phyloP scores from a whole-genome alignment of 2,329 filamentous ascomycete genomes.

The Curvularia sp. region DNA sequence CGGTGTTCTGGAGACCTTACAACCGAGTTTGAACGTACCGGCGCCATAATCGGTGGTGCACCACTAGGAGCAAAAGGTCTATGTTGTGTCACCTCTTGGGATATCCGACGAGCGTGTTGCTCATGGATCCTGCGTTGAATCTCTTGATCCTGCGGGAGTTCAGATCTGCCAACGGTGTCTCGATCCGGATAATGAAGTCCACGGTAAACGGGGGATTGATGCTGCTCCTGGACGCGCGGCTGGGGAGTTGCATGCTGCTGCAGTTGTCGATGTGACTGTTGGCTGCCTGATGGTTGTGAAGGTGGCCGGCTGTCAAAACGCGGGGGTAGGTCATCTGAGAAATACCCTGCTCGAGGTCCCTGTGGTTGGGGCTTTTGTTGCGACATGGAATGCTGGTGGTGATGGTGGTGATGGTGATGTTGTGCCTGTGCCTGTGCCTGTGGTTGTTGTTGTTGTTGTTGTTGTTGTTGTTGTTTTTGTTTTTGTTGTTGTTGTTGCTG shows the following conservation, averaged over 20 bases:
- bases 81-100: constrained; percentile 41
- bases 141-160: constrained; percentile 44
- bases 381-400: constrained; percentile 36
- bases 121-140: constrained; percentile 37
- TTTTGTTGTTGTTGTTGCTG: constrained; percentile 28
- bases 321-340: constrained; percentile 43
- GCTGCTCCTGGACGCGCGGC: constrained; percentile 38
- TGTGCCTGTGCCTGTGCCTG: constrained; percentile 35
- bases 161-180: constrained; percentile 32
- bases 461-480: constrained; percentile 37
- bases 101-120: constrained; percentile 40
- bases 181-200: constrained; percentile 39
- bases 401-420: constrained; percentile 25
- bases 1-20: constrained; percentile 44
- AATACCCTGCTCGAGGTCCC: constrained; percentile 47
- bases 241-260: constrained; percentile 40
- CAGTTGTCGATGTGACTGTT: constrained; percentile 33
- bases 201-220: constrained; percentile 37
- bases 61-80: constrained; percentile 34
- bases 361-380: constrained; percentile 41
- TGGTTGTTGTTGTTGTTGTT: constrained; percentile 28
- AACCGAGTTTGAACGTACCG: constrained; percentile 36
- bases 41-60: constrained; percentile 31
- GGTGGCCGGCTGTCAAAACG: constrained; percentile 41
- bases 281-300: constrained; percentile 36